These are phyloP conservation scores for Boletus rubropictus DNA, from an alignment of 768 basidiomycete genomes.

Conservation along the genomic window DNA sequence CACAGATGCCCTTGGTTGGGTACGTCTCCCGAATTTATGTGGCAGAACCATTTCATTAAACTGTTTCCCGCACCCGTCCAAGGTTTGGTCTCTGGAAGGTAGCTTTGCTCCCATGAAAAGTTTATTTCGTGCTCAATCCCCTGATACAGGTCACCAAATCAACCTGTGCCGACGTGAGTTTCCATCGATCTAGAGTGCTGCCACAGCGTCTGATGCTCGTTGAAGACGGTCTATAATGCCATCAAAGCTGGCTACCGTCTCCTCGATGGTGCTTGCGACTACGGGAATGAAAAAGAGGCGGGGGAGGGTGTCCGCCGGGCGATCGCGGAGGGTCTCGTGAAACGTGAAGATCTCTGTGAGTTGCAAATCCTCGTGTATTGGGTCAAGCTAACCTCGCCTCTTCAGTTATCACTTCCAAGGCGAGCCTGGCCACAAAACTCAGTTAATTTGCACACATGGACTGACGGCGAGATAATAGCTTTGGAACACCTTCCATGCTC, in stretches of 20 bases:
- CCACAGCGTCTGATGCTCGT: conserved; percentile 1
- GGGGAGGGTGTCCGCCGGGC: conserved; percentile 74
- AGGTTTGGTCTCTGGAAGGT: conserved; percentile 75
- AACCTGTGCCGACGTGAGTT: conserved; percentile 53
- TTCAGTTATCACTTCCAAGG: conserved; percentile 81
- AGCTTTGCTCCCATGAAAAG: conserved; percentile 7
- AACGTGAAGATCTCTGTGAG: conserved; percentile 82
- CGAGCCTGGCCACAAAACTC: conserved; percentile 12
- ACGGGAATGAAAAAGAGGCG: conserved; percentile 85
- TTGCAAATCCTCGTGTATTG: conserved; percentile 5
- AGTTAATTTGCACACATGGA: background rate
- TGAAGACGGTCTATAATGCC: conserved; percentile 73
- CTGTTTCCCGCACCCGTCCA: background rate
- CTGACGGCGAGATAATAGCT: conserved; percentile 38
- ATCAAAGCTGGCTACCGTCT: conserved; percentile 85
- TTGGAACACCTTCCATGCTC: conserved; percentile 87
- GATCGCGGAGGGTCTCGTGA: conserved; percentile 76
- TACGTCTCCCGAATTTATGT: conserved; percentile 23
- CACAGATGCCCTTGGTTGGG: conserved; percentile 69
- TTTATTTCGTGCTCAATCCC: background rate
- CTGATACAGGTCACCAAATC: conserved; percentile 47
- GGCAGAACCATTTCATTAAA: background rate
- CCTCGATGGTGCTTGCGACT: conserved; percentile 80
- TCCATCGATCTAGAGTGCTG: background rate
- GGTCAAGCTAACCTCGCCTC: background rate